phyloP scores from a whole-genome alignment of 2,329 filamentous ascomycete species.

The Tricladium varicosporioides region DNA sequence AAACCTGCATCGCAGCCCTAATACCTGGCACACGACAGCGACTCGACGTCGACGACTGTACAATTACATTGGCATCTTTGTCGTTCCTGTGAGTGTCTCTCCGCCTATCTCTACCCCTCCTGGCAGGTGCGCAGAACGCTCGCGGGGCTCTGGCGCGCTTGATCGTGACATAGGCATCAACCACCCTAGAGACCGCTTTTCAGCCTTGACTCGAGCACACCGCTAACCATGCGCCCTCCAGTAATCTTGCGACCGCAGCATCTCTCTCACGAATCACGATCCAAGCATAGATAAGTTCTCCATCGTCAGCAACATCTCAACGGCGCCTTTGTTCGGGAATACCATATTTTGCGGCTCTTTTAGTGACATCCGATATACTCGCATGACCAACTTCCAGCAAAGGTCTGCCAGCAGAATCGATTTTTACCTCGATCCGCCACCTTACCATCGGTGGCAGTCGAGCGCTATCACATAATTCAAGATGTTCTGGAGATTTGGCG shows the following conservation, averaged over 20 bases:
- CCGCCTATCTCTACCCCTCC: slow-evolving; percentile 7
- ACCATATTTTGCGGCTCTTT: slow-evolving; percentile 20
- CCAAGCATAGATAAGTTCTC: slow-evolving; percentile 20
- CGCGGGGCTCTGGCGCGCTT: slow-evolving; percentile 23
- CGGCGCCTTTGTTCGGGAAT: slow-evolving; percentile 20
- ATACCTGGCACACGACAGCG: slow-evolving; percentile 11
- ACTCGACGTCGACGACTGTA: slow-evolving; percentile 16
- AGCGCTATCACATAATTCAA: slow-evolving; percentile 44
- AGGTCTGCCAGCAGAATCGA: slow-evolving; percentile 20
- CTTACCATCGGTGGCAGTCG: slow-evolving; percentile 28
- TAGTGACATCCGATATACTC: slow-evolving; percentile 26
- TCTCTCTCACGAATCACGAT: slow-evolving; percentile 26
- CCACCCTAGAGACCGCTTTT: slow-evolving; percentile 9
- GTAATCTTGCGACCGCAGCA: slow-evolving; percentile 16
- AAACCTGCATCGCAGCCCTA: slow-evolving; percentile 9
- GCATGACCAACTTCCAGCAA: slow-evolving; percentile 31
- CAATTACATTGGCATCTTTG: slow-evolving; percentile 19
- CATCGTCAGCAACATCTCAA: slow-evolving; percentile 15
- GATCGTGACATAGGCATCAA: slow-evolving; percentile 18
- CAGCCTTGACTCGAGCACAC: slow-evolving; percentile 8
- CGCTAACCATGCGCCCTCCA: slow-evolving; percentile 17
- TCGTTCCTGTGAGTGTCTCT: slow-evolving; percentile 19
- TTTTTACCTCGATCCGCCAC: slow-evolving; percentile 24
- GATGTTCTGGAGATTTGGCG: slow-evolving; percentile 99
- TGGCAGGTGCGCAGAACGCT: slow-evolving; percentile 12